Evolutionary conservation across 306 rosid species (phyloP), one percentile per base, ranked within the genome.

Genomic region (Citrullus amarus): DNA sequence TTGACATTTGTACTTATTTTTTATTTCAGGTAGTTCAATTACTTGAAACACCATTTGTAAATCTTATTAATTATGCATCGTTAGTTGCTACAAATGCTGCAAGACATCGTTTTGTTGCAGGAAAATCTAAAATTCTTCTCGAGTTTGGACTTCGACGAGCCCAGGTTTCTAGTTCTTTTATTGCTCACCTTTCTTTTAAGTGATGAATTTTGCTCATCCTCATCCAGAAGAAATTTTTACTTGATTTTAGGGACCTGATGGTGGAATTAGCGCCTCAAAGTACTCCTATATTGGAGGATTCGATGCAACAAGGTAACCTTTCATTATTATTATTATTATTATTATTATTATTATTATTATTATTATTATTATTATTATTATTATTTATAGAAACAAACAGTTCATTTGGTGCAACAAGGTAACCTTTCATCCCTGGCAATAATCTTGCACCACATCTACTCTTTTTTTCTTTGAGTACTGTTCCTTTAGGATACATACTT

Each of bases 71-170:
- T 78, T 93, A 66, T 83, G 89, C 98, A 38, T 93, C 98, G 16
- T 88, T 91, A 76, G 98, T 90, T 78, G 22, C 98, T 20, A 93
- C 98, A 16, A 93, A 93, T 90, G 98, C 96, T 22, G 96, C 98
- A 50, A 90, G 98, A 81, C 97, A 93, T 78, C 96, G 97, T 73
- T 89, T 88, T 80, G 97, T 93, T 76, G 98, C 96, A 62, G 97
- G 98, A 50, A 92, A 93, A 83, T 86, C 92, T 13, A 93, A 93
- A 89, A 78, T 86, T 61, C 90, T 93, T 48, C 94, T 92, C 53
- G 98, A 93, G 84, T 93, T 93, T 87, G 98, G 98, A 78, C 93
- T 93, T 69, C 88, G 98, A 20, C 86, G 98, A 78, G 98, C 98
- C 79, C 98, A 93, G 82, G 87, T 80, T 82, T 61, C 79, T 34